Evolutionary conservation across 2,329 filamentous ascomycete genomes (phyloP), one percentile per base, ranked within the genome.

Genomic region (Ophiocordyceps sinensis): DNA sequence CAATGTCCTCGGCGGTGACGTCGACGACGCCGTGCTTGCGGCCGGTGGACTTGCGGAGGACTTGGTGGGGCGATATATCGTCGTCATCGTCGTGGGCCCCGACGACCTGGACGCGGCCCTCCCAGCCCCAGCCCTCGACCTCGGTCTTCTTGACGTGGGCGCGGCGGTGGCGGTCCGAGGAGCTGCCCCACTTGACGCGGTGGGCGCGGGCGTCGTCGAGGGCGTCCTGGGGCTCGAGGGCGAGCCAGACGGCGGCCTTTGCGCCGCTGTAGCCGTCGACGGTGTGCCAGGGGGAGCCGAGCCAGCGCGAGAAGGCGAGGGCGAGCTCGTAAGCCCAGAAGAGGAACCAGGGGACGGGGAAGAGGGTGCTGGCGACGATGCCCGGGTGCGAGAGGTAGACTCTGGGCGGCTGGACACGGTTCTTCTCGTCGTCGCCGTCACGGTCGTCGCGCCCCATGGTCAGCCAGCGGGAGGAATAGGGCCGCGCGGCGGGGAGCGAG

Each of bases 231-330:
- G 76, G 65, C 17, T 80, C 72, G 12, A 96, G 72, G 0, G 82
- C 76, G 7, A 94, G 63, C 82, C 85, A 95, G 21, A 82, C 79
- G 5, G 85, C 74, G 0, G 86, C 77, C 38, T 72, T 73, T 8
- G 88, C 85, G 35, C 82, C 88, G 17, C 74, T 71, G 63, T 94
- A 94, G 1, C 79, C 70, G n/a, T 71, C 72, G 38, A 85, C 70
- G 1, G 75, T 70, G 58, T 96, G 89, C 91, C 91, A 98, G 11
- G 84, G 84, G 3, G 85, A 93, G 38, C 91, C 91, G 23, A 87
- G 57, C 66, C 74, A 78, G 47, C 89, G 83, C 13, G 77, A 77
- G 14, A 94, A 36, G 57, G 79, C 79, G 56, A 93, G 79, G 4
- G 73, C 66, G 17, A 74, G 54, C 39, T 75, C 61, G 73, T 91